Evolutionary conservation across 2,329 filamentous ascomycete genomes (phyloP), one percentile per base, ranked within the genome.

Genomic region (Myrmaecium sp.): DNA sequence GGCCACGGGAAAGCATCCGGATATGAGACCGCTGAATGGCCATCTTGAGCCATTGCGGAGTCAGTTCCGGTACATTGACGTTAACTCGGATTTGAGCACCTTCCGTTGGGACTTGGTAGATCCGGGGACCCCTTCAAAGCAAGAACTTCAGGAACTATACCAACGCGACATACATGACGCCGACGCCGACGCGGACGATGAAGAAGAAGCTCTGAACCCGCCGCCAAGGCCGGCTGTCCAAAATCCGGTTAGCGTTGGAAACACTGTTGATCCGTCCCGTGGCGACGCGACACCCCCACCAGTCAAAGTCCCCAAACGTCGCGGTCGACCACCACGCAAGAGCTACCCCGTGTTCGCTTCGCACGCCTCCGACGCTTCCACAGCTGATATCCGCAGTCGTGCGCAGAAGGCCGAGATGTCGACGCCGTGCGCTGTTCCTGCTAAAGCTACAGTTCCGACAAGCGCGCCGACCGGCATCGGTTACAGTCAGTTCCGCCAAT

Each of bases 21-120:
- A 60, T 6, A 64, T 71, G 44, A 49, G 59, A 14, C 47, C 55
- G 3, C 46, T 78, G 18, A 78, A 78, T 38, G 54, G 57, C 16
- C 70, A 76, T 48, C 49, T 76, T 32, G 54, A 62, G 29, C 39
- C 52, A 17, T 41, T 68, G 5, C 54, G 51, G 19, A 45, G 48
- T 5, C 52, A 43, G 3, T 52, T 67, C 10, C 41, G 44, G 9
- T 43, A 46, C 6, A 49, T 70, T 4, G 52, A 59, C 22, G 41
- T 45, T 25, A 44, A 46, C 6, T 54, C 60, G 5, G 67, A 74
- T 41, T 46, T 74, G 8, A 57, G 53, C 17, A 73, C 66, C 0
- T 59, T 75, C 25, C 55, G 60, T 29, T 74, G 70, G 70, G 65
- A 72, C 39, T 34, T 70, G 3, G 58, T 74, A 13, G 70, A 74